Conservation (phyloP, 805 yeast species). For the Schwanniomyces vanrijiae region DNA sequence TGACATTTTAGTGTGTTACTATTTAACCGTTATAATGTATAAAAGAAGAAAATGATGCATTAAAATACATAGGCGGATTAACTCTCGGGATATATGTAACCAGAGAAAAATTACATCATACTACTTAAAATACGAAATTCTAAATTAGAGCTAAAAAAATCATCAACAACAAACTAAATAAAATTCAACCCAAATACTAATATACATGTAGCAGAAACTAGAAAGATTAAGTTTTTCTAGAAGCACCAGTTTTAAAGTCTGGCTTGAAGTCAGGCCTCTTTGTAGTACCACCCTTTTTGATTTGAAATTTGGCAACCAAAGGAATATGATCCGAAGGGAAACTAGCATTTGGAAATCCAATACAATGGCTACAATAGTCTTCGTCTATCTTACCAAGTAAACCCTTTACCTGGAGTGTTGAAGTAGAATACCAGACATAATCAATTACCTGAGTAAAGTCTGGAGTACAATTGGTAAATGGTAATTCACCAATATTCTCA, state of each 20-base stretch:
- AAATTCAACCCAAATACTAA: conserved; percentile 4
- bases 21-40: neutral
- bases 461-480: conserved; percentile 94
- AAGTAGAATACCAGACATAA: conserved; percentile 91
- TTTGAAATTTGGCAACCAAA: conserved; percentile 74
- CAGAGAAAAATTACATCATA: neutral
- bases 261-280: conserved; percentile 44
- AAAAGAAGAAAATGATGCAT: neutral
- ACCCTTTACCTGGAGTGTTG: conserved; percentile 78
- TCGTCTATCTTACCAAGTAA: conserved; percentile 81
- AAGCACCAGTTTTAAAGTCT: conserved; percentile 41
- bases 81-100: neutral
- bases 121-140: neutral
- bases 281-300: conserved; percentile 46
- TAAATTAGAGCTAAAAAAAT: conserved; percentile 1
- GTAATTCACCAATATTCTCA: conserved; percentile 80
- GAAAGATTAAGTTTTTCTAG: conserved; percentile 36
- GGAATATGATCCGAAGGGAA: conserved; percentile 95
- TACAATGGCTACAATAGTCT: conserved; percentile 69
- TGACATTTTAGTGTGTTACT: conserved; percentile 16
- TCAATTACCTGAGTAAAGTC: conserved; percentile 91
- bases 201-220: conserved; percentile 5
- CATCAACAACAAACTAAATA: neutral
- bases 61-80: neutral
- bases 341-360: conserved; percentile 93